phyloP scores from a whole-genome alignment of 768 basidiomycete genomes.

The Mycena pura region DNA sequence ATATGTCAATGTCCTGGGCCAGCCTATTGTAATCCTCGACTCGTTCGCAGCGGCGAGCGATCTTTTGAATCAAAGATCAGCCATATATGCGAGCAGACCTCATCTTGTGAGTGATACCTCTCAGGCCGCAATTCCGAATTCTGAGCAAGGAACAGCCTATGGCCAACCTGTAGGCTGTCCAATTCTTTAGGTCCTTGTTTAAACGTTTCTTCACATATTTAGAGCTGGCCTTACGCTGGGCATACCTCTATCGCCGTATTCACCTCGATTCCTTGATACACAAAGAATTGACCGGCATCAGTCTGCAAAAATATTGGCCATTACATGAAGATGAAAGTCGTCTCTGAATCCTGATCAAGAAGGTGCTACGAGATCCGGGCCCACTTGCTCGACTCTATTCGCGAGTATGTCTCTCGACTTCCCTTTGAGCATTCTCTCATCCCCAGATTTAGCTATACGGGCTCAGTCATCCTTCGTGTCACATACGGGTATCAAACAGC shows the following conservation, averaged over 20 bases:
- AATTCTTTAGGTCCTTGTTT: too few species aligned
- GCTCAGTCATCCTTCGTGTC: slow-evolving; percentile 27
- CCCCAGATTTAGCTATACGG: slow-evolving; percentile 2
- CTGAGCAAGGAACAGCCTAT: too few species aligned
- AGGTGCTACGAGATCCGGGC: neutral
- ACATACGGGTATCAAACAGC: slow-evolving; percentile 28
- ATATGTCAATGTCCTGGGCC: slow-evolving; percentile 1
- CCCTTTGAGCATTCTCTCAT: neutral
- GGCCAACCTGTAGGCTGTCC: too few species aligned
- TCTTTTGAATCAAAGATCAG: neutral
- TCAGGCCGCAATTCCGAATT: too few species aligned
- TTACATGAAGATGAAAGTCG: slow-evolving; percentile 18
- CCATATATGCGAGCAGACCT: slow-evolving; percentile 10
- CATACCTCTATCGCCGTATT: neutral
- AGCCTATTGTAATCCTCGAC: slow-evolving; percentile 1
- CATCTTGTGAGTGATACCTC: neutral
- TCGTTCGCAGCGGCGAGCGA: slow-evolving; percentile 2
- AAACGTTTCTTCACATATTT: too few species aligned
- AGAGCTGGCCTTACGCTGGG: neutral
- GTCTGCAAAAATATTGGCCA: slow-evolving; percentile 10
- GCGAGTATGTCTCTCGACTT: neutral
- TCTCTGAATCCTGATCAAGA: slow-evolving; percentile 1
- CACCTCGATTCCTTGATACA: slow-evolving; percentile 6
- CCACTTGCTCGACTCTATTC: slow-evolving; percentile 1
- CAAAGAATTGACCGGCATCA: neutral